Evolutionary conservation across 495 filamentous ascomycete genomes (phyloP).

Genomic region (Daldinia bambusicola): DNA sequence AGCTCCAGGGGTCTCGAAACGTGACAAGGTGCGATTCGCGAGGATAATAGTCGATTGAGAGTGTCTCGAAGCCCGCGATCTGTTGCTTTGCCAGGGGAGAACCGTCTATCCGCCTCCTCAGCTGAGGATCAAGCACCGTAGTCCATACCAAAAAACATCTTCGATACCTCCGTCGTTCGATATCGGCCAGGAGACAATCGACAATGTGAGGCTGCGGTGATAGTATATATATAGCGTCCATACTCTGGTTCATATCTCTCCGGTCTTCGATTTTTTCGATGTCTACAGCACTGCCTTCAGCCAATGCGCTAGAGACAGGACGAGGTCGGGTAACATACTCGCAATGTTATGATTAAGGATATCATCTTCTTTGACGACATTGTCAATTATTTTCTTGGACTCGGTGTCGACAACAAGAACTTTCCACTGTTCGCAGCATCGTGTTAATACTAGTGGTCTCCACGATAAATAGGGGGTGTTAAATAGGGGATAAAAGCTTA

Average conservation of each 20-base stretch:
- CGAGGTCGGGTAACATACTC: constrained; percentile 66
- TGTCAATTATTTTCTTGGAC: constrained; percentile 83
- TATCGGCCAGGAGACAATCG: constrained; percentile 91
- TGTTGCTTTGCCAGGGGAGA: constrained; percentile 69
- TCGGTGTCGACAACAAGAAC: constrained; percentile 86
- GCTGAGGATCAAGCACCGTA: constrained; percentile 53
- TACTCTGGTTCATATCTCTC: constrained; percentile 79
- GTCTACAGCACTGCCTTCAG: constrained; percentile 63
- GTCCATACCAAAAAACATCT: constrained; percentile 86
- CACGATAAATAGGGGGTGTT: constrained; percentile 27
- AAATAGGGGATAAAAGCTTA: constrained; percentile 47
- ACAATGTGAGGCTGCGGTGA: constrained; percentile 86
- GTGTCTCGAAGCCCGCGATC: constrained; percentile 74
- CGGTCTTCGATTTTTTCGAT: constrained; percentile 91
- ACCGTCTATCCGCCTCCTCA: constrained; percentile 55
- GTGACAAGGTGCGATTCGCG: constrained; percentile 91
- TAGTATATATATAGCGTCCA: constrained; percentile 94
- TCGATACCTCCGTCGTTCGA: constrained; percentile 82
- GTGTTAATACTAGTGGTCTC: constrained; percentile 23
- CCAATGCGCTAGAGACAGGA: constrained; percentile 27
- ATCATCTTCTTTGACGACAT: constrained; percentile 90
- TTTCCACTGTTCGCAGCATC: constrained; percentile 78
- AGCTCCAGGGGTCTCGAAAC: constrained; percentile 93
- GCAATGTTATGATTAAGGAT: constrained; percentile 95
- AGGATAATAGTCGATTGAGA: constrained; percentile 88